Evolutionary conservation across 208 protist genomes (phyloP), one percentile per base, ranked within the genome.

Genomic region (Zelonia costaricensis): DNA sequence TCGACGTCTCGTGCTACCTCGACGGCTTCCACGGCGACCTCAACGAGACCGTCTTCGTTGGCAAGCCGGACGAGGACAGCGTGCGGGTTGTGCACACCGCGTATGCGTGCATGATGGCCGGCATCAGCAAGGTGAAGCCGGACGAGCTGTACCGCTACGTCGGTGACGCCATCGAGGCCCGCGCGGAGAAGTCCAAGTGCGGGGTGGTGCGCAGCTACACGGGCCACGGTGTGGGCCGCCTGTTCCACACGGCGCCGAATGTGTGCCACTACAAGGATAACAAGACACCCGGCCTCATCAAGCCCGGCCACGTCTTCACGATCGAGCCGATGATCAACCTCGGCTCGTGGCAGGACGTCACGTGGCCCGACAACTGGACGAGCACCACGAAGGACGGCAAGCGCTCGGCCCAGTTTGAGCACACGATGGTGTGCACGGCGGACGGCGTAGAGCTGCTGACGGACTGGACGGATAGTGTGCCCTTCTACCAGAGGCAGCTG

Each of bases 271-370:
- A 97, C 71, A 75, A 78, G 46, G 88, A 93, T 52, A 97, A 96
- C 79, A 96, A 97, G 77, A 89, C 71, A 56, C 57, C 85, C 0
- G 92, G 93, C n/a, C 85, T 95, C 53, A 95, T 97, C 68, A 81
- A 88, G 66, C 64, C 82, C 8, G 98, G 98, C 9, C 94, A 99
- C 74, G 88, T 97, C 42, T 99, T 98, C 70, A 99, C 98, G 1
- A 99, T 99, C 56, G 98, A 99, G 87, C 98, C 98, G 25, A 99
- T 99, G 91, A 98, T 99, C 47, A 99, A 98, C 76, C 78, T 92
- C 20, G 95, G 94, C 20, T 80, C 62, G n/a, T 94, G 89, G 86
- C 71, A 96, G 56, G 93, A 97, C 67, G 78, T 90, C 10, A 89
- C 93, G 9, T 98, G 95, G 94, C 86, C 94, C 8, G 98, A 99